Evolutionary conservation across 768 basidiomycete genomes (phyloP), one percentile per base, ranked within the genome.

Genomic region (Pleurotus tuoliensis): DNA sequence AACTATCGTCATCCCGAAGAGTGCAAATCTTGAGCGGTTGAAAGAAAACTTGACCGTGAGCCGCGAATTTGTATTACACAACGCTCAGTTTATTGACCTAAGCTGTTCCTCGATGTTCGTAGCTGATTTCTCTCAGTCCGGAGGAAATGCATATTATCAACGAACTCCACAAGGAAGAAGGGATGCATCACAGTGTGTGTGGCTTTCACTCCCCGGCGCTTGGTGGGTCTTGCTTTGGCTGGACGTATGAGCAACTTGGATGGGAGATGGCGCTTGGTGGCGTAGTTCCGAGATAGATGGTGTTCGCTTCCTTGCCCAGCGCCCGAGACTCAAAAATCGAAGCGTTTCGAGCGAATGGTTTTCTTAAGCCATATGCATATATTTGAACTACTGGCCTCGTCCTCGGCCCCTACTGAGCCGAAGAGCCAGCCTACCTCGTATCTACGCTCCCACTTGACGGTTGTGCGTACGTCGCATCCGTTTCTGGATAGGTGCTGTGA

Each of bases 1-100:
- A 4, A 78, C 84, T 38, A 74, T 79, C 22, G 78, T 85, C 53
- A 77, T 88, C 61, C 87, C 87, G 25, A 88, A 88, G 72, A 80
- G 75, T 40, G 79, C 81, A 65, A 61, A 80, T 58, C 60, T 63
- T 22, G 67, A 65, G 20, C 73, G 84, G n/a, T 71, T 84, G 68
- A 68, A 66, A 43, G 68, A 72, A 22, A 86, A 87, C 65, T 69
- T 77, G 44, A 68, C 69, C 3, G 76, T 77, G 61, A 24, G 65
- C 43, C 48, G 58, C 20, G 47, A 43, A 30, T 38, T 34, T 11
- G 30, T 11, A 34, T 9, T 11, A 11, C 8, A 34, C 11, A 34
- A 9, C 11, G 30, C 30, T 9, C 3, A 30, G 8, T 11, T 66
- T 82, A 82, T 43, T 85, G 77, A 74, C 91, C 91, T 68, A 82